Evolutionary conservation across 306 rosid genomes (phyloP).

Genomic region (Vicia faba): DNA sequence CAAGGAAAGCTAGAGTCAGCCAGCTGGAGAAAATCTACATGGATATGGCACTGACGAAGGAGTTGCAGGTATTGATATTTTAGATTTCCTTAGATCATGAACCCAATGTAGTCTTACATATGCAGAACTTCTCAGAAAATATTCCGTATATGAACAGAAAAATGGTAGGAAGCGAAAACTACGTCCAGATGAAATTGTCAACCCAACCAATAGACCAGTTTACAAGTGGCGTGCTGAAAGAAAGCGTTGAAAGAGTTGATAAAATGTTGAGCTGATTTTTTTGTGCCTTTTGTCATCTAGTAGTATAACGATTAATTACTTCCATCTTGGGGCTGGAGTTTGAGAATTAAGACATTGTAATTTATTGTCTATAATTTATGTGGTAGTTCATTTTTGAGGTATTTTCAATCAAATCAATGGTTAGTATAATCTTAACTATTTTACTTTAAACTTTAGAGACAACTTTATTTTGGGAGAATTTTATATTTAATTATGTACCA

Average conservation of each 20-base stretch:
- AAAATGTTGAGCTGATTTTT: background rate
- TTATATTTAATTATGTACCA: background rate
- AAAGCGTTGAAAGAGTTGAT: constrained; percentile 52
- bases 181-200: constrained; percentile 68
- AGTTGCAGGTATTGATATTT: constrained; percentile 62
- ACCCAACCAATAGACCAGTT: constrained; percentile 59
- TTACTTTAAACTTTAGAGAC: background rate
- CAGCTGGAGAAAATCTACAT: constrained; percentile 67
- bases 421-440: background rate
- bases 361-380: background rate
- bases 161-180: constrained; percentile 78
- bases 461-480: background rate
- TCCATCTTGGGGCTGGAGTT: background rate
- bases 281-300: background rate
- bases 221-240: constrained; percentile 84
- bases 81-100: background rate
- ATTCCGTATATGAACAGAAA: constrained; percentile 41
- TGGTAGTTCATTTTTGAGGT: background rate
- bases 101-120: background rate
- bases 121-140: constrained; percentile 27
- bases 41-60: constrained; percentile 79
- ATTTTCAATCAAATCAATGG: background rate
- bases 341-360: background rate
- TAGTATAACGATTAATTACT: background rate
- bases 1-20: constrained; percentile 61